A percentile compares a stretch with the other conserved stretches of the same genome.
These are phyloP conservation scores for Fusarium stilboides DNA, from an alignment of 2,329 filamentous ascomycete genomes.

Conservation along the genomic window DNA sequence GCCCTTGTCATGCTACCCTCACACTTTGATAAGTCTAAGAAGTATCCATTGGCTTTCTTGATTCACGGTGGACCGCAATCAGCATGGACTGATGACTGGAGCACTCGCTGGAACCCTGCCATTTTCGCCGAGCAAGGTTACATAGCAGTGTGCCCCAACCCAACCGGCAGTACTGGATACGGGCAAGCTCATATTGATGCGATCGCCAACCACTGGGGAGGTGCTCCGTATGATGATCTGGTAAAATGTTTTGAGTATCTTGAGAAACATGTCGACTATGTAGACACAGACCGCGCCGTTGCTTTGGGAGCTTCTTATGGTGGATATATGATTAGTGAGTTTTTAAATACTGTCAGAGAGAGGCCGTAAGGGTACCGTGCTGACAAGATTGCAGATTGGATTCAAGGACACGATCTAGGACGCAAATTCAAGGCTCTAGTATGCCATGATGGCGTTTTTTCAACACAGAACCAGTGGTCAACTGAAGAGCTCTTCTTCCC, in stretches of 20 bases:
- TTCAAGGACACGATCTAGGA: slow-evolving; percentile 87
- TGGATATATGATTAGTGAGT: slow-evolving; percentile 80
- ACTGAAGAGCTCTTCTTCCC: slow-evolving; percentile 81
- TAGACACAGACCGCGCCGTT: slow-evolving; percentile 79
- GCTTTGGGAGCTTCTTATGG: slow-evolving; percentile 83
- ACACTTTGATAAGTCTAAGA: slow-evolving; percentile 77
- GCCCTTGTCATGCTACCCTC: slow-evolving; percentile 77
- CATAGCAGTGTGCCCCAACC: slow-evolving; percentile 85
- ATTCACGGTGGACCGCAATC: slow-evolving; percentile 89
- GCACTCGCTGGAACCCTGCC: slow-evolving; percentile 87
- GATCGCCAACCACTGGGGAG: slow-evolving; percentile 87
- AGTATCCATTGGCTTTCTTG: slow-evolving; percentile 83
- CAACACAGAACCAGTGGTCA: slow-evolving; percentile 74
- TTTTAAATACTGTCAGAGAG: slow-evolving; percentile 2
- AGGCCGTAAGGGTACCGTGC: not conserved
- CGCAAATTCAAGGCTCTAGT: slow-evolving; percentile 90
- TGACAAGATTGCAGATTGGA: slow-evolving; percentile 75
- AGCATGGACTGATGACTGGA: slow-evolving; percentile 83
- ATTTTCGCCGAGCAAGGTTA: slow-evolving; percentile 92
- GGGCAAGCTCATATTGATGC: slow-evolving; percentile 83
- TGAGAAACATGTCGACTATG: slow-evolving; percentile 73
- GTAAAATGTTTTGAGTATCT: slow-evolving; percentile 84
- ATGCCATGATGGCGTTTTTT: slow-evolving; percentile 90
- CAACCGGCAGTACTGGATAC: slow-evolving; percentile 86
- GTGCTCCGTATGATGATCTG: slow-evolving; percentile 86